Percentiles rank a stretch among this genome's conserved stretches.
These are phyloP conservation scores for Candida qinlingensis DNA, from an alignment of 805 yeast species.

Conservation along the genomic window DNA sequence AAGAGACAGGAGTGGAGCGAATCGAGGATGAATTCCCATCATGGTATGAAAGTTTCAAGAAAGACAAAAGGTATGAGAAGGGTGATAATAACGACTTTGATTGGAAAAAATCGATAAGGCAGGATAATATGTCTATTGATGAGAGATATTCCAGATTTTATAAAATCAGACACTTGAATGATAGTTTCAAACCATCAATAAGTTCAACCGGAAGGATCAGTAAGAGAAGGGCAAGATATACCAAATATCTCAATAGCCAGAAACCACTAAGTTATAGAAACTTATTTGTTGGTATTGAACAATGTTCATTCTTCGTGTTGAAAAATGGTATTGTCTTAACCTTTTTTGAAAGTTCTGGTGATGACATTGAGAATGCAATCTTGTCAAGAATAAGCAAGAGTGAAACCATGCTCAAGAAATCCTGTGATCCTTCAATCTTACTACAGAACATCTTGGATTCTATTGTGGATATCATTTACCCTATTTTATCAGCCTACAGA, in stretches of 20 bases:
- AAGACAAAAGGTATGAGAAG: background rate
- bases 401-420: constrained; percentile 43
- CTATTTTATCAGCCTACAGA: constrained; percentile 49
- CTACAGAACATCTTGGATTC: constrained; percentile 53
- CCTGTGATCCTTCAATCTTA: constrained; percentile 46
- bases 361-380: constrained; percentile 47
- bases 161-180: constrained; percentile 31
- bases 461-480: constrained; percentile 46
- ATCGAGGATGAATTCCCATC: background rate
- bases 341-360: constrained; percentile 52
- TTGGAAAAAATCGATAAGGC: background rate
- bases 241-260: constrained; percentile 31
- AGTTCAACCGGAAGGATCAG: constrained; percentile 10
- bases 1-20: constrained; percentile 6
- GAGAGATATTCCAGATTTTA: constrained; percentile 17
- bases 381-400: constrained; percentile 40
- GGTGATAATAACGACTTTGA: no score
- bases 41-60: background rate
- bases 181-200: constrained; percentile 22
- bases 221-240: constrained; percentile 7
- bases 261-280: constrained; percentile 41
- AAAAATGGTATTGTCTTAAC: constrained; percentile 44
- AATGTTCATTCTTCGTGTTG: constrained; percentile 45
- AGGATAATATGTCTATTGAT: constrained; percentile 8
- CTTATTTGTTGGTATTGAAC: constrained; percentile 48